Conservation (phyloP, 306 rosid species). For the Vicia faba region DNA sequence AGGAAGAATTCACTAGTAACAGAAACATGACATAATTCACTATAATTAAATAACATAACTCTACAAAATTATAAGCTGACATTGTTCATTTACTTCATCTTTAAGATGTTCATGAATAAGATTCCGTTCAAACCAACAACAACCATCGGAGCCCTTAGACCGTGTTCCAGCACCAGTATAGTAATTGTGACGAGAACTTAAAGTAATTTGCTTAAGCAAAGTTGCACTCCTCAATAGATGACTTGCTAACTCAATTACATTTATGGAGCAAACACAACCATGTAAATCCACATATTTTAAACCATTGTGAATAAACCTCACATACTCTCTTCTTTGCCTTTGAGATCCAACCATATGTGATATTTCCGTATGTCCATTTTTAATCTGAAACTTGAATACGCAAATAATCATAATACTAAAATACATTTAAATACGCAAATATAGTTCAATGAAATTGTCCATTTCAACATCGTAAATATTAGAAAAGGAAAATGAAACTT, state of each 20-base stretch:
- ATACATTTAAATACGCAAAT: too few species aligned
- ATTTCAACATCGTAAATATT: too few species aligned
- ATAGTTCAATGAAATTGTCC: too few species aligned
- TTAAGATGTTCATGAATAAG: neutral
- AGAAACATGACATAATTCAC: neutral
- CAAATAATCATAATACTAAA: too few species aligned
- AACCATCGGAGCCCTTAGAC: neutral
- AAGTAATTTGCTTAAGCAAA: neutral
- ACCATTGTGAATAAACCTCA: neutral
- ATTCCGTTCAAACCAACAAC: neutral
- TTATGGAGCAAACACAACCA: neutral
- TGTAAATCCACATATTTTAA: neutral
- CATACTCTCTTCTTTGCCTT: neutral
- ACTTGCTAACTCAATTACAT: neutral
- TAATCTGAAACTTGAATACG: neutral
- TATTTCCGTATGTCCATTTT: neutral
- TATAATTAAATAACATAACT: neutral
- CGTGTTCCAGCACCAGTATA: neutral
- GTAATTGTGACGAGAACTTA: neutral
- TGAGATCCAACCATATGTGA: neutral
- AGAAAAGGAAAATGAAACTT: too few species aligned
- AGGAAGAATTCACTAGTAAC: too few species aligned
- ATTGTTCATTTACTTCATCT: neutral
- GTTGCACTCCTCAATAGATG: neutral
- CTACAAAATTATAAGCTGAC: neutral